Evolutionary conservation across 257 asterid genomes (phyloP), one percentile per base, ranked within the genome.

Genomic region (Fraxinus cuspidata): DNA sequence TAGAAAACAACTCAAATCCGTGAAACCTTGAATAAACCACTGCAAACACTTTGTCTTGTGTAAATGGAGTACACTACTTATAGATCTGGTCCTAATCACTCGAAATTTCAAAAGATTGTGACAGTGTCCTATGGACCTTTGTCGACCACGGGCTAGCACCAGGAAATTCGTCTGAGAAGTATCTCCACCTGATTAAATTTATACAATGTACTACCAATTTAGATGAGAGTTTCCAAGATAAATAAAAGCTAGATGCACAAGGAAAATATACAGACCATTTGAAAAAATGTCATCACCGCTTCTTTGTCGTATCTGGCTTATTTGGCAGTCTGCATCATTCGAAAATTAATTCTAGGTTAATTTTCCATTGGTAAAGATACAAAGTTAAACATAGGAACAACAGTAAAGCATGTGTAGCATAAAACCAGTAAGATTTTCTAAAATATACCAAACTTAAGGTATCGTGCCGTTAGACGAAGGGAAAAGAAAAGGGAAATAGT

Each of bases 291-390:
- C 89, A 88, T 84, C 77, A 93, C 87, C 3, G 95, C 92, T 88
- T 96, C 99, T 89, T 96, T 96, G 86, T 93, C 98, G 73, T 88
- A 92, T 86, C 98, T 89, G 72, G 97, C 94, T 89, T 90, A 97
- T 86, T 88, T 96, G 25, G 99, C 97, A 85, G 98, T 98, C 99
- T 93, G 90, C 76, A 68, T 34, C 34, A 25, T 10, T 23, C 19
- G 3, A 56, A 63, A 63, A 25, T 63, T 25, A 63, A 23, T 23
- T 23, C 34, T 63, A 63, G 7, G 34, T 63, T 63, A 10, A 27
- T 25, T 63, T 63, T 63, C 32, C 69, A 63, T 63, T 23, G 69
- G 69, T 25, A 63, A 63, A 63, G 32, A 23, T 63, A 10, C 31
- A 60, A 60, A 63, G 69, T 63, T 7, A 11, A 5, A 11, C 35